Evolutionary conservation across 352 stramenopile genomes (phyloP), one percentile per base, ranked within the genome.

Genomic region (Phytophthora kernoviae): DNA sequence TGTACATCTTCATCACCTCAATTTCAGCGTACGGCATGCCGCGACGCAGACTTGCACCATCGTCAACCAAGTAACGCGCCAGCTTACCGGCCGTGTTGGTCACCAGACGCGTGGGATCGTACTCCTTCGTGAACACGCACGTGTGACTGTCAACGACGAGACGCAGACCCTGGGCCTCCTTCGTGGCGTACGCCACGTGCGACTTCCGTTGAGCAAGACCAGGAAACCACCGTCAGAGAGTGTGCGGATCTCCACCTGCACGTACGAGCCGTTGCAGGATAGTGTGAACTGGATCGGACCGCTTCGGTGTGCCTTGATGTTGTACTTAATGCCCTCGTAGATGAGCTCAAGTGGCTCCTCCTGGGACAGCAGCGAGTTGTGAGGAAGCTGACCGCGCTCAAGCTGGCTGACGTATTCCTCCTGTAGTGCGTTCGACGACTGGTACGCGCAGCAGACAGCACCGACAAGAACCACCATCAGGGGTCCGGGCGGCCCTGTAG

Each of bases 1-100:
- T 99, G 84, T 99, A 99, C 98, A 99, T 99, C 85, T 99, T 99
- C 98, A 99, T 99, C n/a, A 99, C 98, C 60, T 96, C 87, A 14
- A 96, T 91, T 63, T 96, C 87, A 33, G 86, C 87, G 65, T 91
- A 96, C 56, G 87, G 85, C 78, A 91, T 94, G 33, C 84, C 85
- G 37, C 86, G 84, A 69, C 84, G 84, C 27, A 96, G 73, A 8
- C 94, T 90, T 17, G 95, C 84, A 20, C 97, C 97, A 65, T 99
- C 96, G 27, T 97, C 81, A 22, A 99, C 96, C n/a, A 99, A 81
- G 72, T 98, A 99, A 39, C 98, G 97, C n/a, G 98, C 97, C 10
- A 99, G 82, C 79, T 99, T 99, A 42, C 98, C 98, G 1, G 97
- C 96, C 47, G 98, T 98, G 77, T 99, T 97, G 24, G 97, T 98